Evolutionary conservation across 2,329 filamentous ascomycete species (phyloP), one percentile per base, ranked within the genome.

Genomic region (Fusarium sp.): DNA sequence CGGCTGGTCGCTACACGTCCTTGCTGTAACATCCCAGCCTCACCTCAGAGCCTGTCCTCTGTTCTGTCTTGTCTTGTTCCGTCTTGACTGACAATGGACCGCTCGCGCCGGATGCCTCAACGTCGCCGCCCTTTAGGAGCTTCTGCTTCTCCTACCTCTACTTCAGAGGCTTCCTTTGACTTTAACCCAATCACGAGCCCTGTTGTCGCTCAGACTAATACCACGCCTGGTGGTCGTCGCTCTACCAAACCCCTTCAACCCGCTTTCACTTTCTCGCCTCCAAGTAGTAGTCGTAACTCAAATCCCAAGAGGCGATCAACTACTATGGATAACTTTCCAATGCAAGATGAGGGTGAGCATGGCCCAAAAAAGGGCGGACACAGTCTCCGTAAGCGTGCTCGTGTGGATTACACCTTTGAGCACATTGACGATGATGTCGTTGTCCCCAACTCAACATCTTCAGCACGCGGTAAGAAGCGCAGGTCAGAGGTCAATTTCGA

Each of bases 321-420:
- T 52, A 82, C 80, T 57, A 81, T 83, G 73, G 83, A 84, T n/a
- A 79, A 73, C 64, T 78, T 73, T 54, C 70, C 66, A 58, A 74
- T 79, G 58, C 81, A 78, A 16, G 81, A 82, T n/a, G 84, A 84
- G 46, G 85, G 86, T 24, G 79, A 81, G 40, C 80, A 84, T 68
- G 84, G 82, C 62, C 87, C 84, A 55, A 83, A 81, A 57, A 89
- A 89, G 76, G 87, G 87, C 55, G 86, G 87, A 51, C 87, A 88
- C 78, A 87, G 86, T 34, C 82, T 89, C 30, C 83, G 87, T 69
- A 87, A 86, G 76, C 83, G 87, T 56, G 80, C 84, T 54, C 85
- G 86, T 62, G 82, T 89, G 67, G 86, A 89, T 77, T 89, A 89
- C 80, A 86, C 84, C 34, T 81, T 84, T 73, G 83, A 85, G 72